Conservation (phyloP, 2,329 filamentous ascomycete species). For the Setomelanomma holmii region DNA sequence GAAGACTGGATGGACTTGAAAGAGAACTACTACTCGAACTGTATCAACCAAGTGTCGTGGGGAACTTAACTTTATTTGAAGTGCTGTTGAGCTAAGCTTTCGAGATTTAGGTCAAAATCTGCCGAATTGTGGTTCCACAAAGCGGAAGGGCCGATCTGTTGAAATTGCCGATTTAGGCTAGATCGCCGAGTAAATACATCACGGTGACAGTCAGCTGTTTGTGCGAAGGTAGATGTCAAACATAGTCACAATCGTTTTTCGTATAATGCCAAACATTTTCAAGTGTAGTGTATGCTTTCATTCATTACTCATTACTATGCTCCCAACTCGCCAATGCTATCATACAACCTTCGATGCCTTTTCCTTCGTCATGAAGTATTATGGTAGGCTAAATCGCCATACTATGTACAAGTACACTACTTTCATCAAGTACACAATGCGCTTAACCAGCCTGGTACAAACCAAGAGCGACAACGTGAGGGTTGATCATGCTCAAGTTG, state of each 20-base stretch:
- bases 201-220: no score
- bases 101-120: constrained; percentile 4
- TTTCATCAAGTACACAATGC: not conserved
- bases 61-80: no score
- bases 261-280: no score
- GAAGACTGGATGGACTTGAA: not conserved
- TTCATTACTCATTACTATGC: constrained; percentile 6
- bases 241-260: no score
- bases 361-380: not conserved
- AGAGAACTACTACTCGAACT: no score
- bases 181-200: not conserved
- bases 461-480: constrained; percentile 76
- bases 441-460: constrained; percentile 78
- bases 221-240: not conserved
- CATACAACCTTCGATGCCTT: constrained; percentile 7
- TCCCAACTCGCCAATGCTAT: not conserved
- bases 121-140: constrained; percentile 17
- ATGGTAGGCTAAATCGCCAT: constrained; percentile 1
- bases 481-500: constrained; percentile 76
- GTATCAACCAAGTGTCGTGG: no score
- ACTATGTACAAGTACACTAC: constrained; percentile 5
- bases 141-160: constrained; percentile 11
- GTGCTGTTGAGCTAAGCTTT: not conserved
- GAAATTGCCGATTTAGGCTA: constrained; percentile 15
- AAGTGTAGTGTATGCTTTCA: constrained; percentile 2